Evolutionary conservation across 2,329 filamentous ascomycete species (phyloP).

Genomic region (Trichoderma gracile): DNA sequence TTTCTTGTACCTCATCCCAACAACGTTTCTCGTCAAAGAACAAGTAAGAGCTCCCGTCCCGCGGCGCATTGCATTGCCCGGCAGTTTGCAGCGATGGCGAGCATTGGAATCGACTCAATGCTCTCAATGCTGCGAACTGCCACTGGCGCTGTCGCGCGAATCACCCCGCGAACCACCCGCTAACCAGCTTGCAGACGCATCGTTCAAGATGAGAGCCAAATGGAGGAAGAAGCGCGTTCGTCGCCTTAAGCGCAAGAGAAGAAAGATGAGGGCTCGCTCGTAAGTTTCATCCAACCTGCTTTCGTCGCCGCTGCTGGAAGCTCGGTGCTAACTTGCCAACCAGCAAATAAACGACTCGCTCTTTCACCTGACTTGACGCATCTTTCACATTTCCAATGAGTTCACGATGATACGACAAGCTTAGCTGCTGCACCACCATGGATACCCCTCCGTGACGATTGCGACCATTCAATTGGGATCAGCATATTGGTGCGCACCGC

Average conservation of each 20-base stretch:
- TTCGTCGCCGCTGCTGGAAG: constrained; percentile 18
- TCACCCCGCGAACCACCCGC: constrained; percentile 5
- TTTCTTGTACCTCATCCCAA: constrained; percentile 45
- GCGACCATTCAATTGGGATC: constrained; percentile 10
- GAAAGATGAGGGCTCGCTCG: constrained; percentile 99
- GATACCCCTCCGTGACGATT: neutral
- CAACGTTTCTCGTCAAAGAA: constrained; percentile 50
- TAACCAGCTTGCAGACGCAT: constrained; percentile 32
- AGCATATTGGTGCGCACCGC: constrained; percentile 20
- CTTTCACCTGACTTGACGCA: constrained; percentile 57
- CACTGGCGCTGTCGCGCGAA: neutral
- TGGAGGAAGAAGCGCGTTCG: constrained; percentile 99
- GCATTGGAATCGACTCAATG: constrained; percentile 19
- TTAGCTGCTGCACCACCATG: constrained; percentile 30
- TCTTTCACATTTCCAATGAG: constrained; percentile 44
- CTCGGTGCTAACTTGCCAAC: constrained; percentile 37
- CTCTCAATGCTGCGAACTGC: neutral
- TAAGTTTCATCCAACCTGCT: constrained; percentile 54
- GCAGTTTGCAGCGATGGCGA: constrained; percentile 2
- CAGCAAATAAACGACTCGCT: constrained; percentile 69
- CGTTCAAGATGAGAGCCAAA: constrained; percentile 83
- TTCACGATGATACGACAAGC: constrained; percentile 35
- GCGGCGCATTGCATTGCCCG: neutral
- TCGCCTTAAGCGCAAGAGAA: constrained; percentile 99
- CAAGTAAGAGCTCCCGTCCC: constrained; percentile 37